Percentiles rank a stretch among this genome's conserved stretches.
Conservation (phyloP, 2,329 filamentous ascomycete genomes). For the Stachybotrys elegans region DNA sequence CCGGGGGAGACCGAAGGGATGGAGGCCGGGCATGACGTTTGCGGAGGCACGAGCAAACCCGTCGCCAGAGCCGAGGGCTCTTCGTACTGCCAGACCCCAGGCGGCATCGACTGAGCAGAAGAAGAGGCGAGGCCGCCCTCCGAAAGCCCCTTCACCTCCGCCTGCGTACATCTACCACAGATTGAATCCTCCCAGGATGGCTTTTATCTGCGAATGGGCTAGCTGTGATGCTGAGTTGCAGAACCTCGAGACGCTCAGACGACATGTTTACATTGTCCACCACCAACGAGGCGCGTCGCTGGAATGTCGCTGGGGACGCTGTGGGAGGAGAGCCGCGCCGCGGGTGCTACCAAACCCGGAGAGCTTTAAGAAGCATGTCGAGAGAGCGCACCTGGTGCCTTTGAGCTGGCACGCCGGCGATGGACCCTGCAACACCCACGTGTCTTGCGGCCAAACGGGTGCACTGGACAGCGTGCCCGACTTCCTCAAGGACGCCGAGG, state of each 20-base stretch:
- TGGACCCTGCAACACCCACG: slow-evolving; percentile 41
- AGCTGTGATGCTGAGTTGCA: slow-evolving; percentile 56
- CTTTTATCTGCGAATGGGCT: slow-evolving; percentile 56
- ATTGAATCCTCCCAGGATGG: slow-evolving; percentile 38
- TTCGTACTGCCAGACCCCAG: slow-evolving; percentile 21
- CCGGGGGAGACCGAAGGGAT: slow-evolving; percentile 45
- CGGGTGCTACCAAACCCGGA: slow-evolving; percentile 29
- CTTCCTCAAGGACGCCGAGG: slow-evolving; percentile 48
- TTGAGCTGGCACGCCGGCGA: slow-evolving; percentile 57
- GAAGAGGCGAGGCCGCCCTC: slow-evolving; percentile 38
- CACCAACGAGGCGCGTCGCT: slow-evolving; percentile 30
- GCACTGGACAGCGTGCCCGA: slow-evolving; percentile 31
- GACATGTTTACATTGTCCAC: slow-evolving; percentile 50
- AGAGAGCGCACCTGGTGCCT: slow-evolving; percentile 47
- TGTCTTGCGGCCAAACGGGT: slow-evolving; percentile 11
- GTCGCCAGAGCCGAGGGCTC: slow-evolving; percentile 13
- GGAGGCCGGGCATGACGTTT: slow-evolving; percentile 25
- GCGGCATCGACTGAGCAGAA: slow-evolving; percentile 15
- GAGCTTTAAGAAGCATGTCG: slow-evolving; percentile 45
- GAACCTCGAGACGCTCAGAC: slow-evolving; percentile 54
- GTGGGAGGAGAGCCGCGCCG: slow-evolving; percentile 13
- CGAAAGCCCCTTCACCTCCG: slow-evolving; percentile 30
- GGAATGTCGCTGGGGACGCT: slow-evolving; percentile 27
- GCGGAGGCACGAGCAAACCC: slow-evolving; percentile 13
- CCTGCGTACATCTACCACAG: slow-evolving; percentile 35